Conservation (phyloP, 2,329 filamentous ascomycete genomes). For the Aspergillus glaucus region DNA sequence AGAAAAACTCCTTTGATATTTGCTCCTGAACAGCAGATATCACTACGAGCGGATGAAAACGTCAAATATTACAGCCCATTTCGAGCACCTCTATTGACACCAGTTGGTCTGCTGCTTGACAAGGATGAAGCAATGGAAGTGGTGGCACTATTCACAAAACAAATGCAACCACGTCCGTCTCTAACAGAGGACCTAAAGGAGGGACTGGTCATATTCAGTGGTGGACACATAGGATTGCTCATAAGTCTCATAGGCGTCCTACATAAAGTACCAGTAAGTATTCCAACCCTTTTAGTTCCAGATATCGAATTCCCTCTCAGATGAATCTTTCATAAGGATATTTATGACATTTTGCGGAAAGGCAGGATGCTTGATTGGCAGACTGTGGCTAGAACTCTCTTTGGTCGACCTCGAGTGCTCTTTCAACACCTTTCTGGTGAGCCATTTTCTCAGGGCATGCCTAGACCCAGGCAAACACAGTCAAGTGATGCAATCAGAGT, state of each 20-base stretch:
- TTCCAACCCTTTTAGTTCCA: background rate
- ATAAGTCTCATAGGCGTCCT: background rate
- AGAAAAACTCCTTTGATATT: conserved; percentile 4
- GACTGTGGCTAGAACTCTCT: conserved; percentile 1
- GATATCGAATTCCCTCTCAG: background rate
- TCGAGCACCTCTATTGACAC: background rate
- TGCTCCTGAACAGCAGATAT: conserved; percentile 3
- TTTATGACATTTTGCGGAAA: background rate
- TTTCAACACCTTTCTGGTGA: background rate
- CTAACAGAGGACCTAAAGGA: conserved; percentile 7
- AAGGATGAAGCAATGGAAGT: conserved; percentile 4
- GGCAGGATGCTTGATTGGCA: conserved; percentile 1
- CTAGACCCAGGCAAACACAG: background rate
- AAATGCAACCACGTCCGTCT: background rate
- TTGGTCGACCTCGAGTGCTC: background rate
- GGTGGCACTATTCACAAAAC: background rate
- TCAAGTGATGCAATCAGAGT: background rate
- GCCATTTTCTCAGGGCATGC: background rate
- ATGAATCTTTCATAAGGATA: background rate
- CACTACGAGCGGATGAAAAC: background rate
- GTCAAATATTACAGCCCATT: background rate
- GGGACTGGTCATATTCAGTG: conserved; percentile 3
- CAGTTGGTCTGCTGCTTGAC: conserved; percentile 7
- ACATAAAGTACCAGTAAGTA: background rate
- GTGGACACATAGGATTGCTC: conserved; percentile 6